Evolutionary conservation across 1,284 basidiomycete genomes (phyloP), one percentile per base, ranked within the genome.

Genomic region (Phaffia rhodozyma): DNA sequence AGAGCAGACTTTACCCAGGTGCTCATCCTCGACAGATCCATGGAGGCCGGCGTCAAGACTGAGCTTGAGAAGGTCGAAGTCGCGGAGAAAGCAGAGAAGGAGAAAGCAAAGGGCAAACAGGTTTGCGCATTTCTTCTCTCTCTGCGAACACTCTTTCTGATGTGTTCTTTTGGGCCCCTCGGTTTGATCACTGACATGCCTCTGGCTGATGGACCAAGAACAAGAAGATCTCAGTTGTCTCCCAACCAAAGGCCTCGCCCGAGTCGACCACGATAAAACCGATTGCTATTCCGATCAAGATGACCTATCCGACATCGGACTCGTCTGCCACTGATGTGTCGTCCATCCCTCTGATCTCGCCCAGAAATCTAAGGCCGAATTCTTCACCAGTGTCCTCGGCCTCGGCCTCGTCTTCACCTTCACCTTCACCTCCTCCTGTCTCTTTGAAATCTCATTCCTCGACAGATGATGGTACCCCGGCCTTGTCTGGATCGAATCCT

Each of bases 1-100:
- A 60, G 69, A 29, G 11, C 20, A 62, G 64, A 66, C 29, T 60
- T 66, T 21, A 53, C 30, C 16, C 21, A 29, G 13, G 58, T 65
- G 7, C 16, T 66, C 51, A 55, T 53, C n/a, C 64, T 61, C n/a
- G 55, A 61, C 27, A 21, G 47, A n/a, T 50, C 27, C 48, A 58
- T 52, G 61, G 18, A 54, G 1, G 9, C 49, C 6, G 5, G 38
- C 18, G 62, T 63, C 21, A 47, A 43, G 34, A 3, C 29, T 18
- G 62, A 58, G 43, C 55, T 63, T 3, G 20, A 29, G 18, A 63
- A 58, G 34, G 30, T 63, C 23, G n/a, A 25, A 34, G 16, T 16
- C 3, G 62, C 58, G 4, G 52, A 63, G 32, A 48, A 52, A 13
- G 62, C 27, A 16, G 55, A 60, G 58, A 55, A 64, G 49, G 57